Conservation (phyloP, 768 basidiomycete species). For the Mycena vitilis region DNA sequence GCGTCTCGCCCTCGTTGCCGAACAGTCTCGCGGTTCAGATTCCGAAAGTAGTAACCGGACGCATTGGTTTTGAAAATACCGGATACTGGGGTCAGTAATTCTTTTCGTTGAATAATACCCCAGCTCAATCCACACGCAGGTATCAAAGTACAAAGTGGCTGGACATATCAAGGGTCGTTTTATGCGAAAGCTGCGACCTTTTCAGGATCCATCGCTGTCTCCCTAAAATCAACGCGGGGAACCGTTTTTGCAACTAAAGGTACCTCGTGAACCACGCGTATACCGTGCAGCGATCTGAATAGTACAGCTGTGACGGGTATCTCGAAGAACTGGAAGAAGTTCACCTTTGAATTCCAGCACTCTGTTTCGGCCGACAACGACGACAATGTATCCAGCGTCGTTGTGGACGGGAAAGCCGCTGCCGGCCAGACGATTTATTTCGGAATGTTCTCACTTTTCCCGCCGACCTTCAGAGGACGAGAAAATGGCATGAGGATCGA, state of each 20-base stretch:
- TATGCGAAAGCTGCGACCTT: conserved; percentile 55
- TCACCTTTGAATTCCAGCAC: conserved; percentile 56
- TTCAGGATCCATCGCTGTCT: conserved; percentile 50
- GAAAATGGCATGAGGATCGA: conserved; percentile 71
- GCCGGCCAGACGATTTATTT: conserved; percentile 60
- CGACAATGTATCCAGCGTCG: conserved; percentile 64
- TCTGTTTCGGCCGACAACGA: conserved; percentile 52
- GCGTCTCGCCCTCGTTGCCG: conserved; percentile 63
- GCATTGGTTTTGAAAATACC: conserved; percentile 62
- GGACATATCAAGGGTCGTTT: conserved; percentile 68
- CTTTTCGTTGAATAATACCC: background rate
- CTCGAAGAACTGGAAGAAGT: conserved; percentile 60
- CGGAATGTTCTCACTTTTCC: conserved; percentile 70
- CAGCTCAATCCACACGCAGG: conserved; percentile 45
- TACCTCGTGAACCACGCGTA: background rate
- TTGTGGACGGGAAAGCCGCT: conserved; percentile 56
- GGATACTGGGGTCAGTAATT: conserved; percentile 61
- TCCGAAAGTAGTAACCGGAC: conserved; percentile 49
- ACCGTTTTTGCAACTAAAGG: conserved; percentile 51
- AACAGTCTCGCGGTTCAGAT: conserved; percentile 65
- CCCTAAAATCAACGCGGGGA: conserved; percentile 52
- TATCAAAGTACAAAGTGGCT: conserved; percentile 64
- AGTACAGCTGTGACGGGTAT: conserved; percentile 41
- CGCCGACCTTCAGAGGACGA: conserved; percentile 69
- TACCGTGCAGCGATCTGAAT: background rate